phyloP scores from a whole-genome alignment of 176 grass and related monocot genomes.

The Bothriochloa decipiens region DNA sequence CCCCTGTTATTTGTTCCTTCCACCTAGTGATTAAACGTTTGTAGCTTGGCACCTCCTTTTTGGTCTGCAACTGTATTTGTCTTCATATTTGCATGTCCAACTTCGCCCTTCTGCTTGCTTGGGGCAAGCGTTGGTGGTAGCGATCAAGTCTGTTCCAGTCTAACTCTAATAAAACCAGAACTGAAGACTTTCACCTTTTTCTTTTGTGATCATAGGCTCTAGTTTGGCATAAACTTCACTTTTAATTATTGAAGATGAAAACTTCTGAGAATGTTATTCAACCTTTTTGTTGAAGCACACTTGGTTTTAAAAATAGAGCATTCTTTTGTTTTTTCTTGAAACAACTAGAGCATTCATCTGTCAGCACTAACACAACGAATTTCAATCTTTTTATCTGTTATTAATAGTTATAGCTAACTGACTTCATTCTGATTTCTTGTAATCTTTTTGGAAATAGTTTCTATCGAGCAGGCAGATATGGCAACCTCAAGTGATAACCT shows the following conservation, averaged over 20 bases:
- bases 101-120: background rate
- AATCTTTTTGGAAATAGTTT: conserved; percentile 51
- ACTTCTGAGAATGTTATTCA: conserved; percentile 7
- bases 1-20: background rate
- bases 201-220: background rate
- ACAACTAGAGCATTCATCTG: conserved; percentile 32
- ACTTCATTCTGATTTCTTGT: conserved; percentile 23
- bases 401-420: conserved; percentile 25
- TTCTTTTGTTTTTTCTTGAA: background rate
- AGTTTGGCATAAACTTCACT: conserved; percentile 22
- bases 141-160: conserved; percentile 1
- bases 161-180: conserved; percentile 9
- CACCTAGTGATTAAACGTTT: background rate
- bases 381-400: conserved; percentile 31
- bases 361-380: conserved; percentile 15
- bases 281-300: conserved; percentile 6
- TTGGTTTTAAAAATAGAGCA: conserved; percentile 33
- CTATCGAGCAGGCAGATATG: conserved; percentile 44
- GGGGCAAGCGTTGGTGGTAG: conserved; percentile 20
- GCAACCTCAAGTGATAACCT: conserved; percentile 18
- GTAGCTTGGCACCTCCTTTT: conserved; percentile 27
- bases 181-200: background rate
- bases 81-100: conserved; percentile 7
- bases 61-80: conserved; percentile 7
- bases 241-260: conserved; percentile 16